Evolutionary conservation across 2,329 filamentous ascomycete species (phyloP).

Genomic region (Alternaria arbusti): DNA sequence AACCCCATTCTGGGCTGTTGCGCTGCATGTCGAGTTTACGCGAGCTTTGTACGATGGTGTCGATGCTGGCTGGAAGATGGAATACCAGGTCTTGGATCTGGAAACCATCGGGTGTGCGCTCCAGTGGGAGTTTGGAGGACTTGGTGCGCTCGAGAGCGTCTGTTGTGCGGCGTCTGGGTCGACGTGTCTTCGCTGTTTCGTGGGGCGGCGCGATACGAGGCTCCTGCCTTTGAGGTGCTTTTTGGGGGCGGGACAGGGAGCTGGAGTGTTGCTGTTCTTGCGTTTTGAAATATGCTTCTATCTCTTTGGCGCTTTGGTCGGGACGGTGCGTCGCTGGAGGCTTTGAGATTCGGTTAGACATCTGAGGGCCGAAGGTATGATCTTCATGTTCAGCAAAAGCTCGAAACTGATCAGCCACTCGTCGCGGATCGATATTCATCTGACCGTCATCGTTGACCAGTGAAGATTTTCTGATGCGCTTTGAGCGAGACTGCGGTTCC

Average conservation of each 20-base stretch:
- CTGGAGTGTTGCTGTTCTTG: background rate
- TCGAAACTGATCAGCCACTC: slow-evolving; percentile 11
- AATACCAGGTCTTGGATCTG: slow-evolving; percentile 33
- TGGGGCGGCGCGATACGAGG: background rate
- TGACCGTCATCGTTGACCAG: background rate
- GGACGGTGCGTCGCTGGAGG: background rate
- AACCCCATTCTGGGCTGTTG: slow-evolving; percentile 31
- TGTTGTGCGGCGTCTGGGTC: slow-evolving; percentile 11
- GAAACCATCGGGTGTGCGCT: slow-evolving; percentile 41
- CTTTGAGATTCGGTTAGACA: background rate
- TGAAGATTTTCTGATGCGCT: background rate
- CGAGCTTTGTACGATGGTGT: slow-evolving; percentile 11
- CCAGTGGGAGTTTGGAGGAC: slow-evolving; percentile 49
- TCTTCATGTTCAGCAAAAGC: slow-evolving; percentile 7
- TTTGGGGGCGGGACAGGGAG: background rate
- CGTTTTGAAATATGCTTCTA: slow-evolving; percentile 6
- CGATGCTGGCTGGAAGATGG: background rate
- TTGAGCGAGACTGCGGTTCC: background rate
- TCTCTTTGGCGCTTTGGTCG: slow-evolving; percentile 1
- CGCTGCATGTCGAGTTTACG: slow-evolving; percentile 25
- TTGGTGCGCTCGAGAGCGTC: slow-evolving; percentile 33
- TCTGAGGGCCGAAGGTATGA: no score
- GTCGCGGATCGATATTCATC: background rate
- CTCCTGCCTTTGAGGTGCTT: background rate
- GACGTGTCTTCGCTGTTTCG: background rate